These are phyloP conservation scores for Bolboschoenus planiculmis DNA, from an alignment of 176 grass and related monocot genomes.

Conservation along the genomic window DNA sequence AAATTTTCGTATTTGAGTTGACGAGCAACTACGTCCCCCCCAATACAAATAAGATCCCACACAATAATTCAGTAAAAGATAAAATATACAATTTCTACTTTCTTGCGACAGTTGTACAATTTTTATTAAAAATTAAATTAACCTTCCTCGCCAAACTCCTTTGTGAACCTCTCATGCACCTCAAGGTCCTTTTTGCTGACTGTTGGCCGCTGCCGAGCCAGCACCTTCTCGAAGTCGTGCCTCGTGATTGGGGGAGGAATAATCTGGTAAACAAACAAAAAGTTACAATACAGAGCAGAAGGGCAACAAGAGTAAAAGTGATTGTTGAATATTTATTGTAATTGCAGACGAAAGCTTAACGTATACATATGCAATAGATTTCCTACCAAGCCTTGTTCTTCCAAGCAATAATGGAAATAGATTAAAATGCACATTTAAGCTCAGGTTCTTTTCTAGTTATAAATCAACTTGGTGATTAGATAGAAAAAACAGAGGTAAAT, in stretches of 20 bases:
- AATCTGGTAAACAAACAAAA: slow-evolving; percentile 39
- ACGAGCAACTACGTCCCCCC: slow-evolving; percentile 3
- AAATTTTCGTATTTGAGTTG: background rate
- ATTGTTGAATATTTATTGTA: background rate
- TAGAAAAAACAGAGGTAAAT: background rate
- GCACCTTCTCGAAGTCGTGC: slow-evolving; percentile 79
- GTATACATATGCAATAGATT: background rate
- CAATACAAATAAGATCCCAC: slow-evolving; percentile 20
- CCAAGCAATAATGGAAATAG: background rate
- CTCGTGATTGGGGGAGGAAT: slow-evolving; percentile 73
- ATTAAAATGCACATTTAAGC: background rate
- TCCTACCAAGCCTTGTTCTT: background rate
- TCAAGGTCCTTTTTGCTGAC: slow-evolving; percentile 91
- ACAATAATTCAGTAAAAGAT: slow-evolving; percentile 16
- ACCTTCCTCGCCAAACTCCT: slow-evolving; percentile 94
- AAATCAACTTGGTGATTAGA: background rate
- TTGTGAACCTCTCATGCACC: slow-evolving; percentile 91
- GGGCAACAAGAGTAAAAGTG: background rate
- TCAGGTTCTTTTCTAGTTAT: background rate
- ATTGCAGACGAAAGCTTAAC: background rate
- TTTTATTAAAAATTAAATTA: slow-evolving; percentile 37
- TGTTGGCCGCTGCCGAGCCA: slow-evolving; percentile 69
- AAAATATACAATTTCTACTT: slow-evolving; percentile 35
- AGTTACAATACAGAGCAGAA: background rate
- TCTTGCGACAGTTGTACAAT: background rate